Evolutionary conservation across 805 yeast species (phyloP).

Genomic region (Cyberlindnera mississippiensis): DNA sequence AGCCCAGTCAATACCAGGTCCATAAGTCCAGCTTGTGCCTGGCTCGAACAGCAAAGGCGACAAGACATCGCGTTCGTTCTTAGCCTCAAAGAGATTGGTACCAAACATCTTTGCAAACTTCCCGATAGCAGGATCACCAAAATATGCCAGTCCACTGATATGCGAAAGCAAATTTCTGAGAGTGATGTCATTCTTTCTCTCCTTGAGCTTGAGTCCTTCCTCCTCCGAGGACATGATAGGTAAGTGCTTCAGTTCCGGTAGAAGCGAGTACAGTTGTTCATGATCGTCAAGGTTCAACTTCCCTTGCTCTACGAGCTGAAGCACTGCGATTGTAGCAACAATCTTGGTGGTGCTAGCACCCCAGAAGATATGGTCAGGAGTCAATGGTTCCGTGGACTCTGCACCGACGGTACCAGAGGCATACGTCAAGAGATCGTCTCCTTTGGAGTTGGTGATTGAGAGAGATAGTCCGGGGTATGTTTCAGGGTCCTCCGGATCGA

Average conservation of each 20-base stretch:
- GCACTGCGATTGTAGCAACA: too few relatives aligned
- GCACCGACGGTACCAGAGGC: conserved; percentile 22
- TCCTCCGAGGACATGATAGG: conserved; percentile 26
- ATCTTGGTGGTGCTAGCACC: too few relatives aligned
- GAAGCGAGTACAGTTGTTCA: conserved; percentile 28
- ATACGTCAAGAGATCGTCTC: conserved; percentile 20
- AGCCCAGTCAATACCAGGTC: conserved; percentile 36
- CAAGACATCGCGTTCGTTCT: conserved; percentile 13
- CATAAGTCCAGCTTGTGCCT: conserved; percentile 35
- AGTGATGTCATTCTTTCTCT: conserved; percentile 31
- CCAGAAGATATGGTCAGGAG: too few relatives aligned
- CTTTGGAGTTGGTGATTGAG: conserved; percentile 10
- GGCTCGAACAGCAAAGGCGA: conserved; percentile 34
- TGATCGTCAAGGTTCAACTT: conserved; percentile 28
- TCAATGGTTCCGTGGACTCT: conserved; percentile 6
- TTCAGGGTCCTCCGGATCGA: too few relatives aligned
- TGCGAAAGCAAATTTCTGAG: conserved; percentile 34
- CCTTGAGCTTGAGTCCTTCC: conserved; percentile 22
- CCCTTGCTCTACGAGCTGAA: too few relatives aligned
- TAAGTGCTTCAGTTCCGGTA: conserved; percentile 30
- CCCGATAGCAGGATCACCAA: conserved; percentile 22
- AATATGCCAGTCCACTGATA: conserved; percentile 37
- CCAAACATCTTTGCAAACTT: conserved; percentile 22
- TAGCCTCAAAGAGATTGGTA: conserved; percentile 18
- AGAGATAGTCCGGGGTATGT: conserved; percentile 9